These are phyloP conservation scores for Extremus antarcticus DNA, from an alignment of 495 filamentous ascomycete genomes.

Conservation along the genomic window DNA sequence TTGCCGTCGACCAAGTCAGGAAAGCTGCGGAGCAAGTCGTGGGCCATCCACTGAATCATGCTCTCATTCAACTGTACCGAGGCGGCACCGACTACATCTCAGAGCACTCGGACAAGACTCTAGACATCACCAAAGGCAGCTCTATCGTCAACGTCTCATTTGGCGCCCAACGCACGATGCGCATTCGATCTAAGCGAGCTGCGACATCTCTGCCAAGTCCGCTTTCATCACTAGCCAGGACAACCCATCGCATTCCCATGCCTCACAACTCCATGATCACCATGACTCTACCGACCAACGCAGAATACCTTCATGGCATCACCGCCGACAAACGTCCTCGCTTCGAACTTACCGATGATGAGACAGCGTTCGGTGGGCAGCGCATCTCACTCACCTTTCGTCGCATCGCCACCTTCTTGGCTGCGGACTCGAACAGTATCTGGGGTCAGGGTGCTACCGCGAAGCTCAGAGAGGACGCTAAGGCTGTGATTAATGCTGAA, in stretches of 20 bases:
- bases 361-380: slow-evolving; percentile 60
- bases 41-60: slow-evolving; percentile 81
- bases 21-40: slow-evolving; percentile 54
- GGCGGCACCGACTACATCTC: slow-evolving; percentile 87
- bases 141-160: slow-evolving; percentile 88
- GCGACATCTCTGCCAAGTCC: slow-evolving; percentile 24
- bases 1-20: slow-evolving; percentile 58
- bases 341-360: slow-evolving; percentile 53
- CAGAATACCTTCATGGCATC: slow-evolving; percentile 82
- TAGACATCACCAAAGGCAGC: slow-evolving; percentile 73
- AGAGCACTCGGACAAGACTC: slow-evolving; percentile 92
- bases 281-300: slow-evolving; percentile 72
- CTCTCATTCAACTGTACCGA: slow-evolving; percentile 86
- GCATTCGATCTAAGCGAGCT: slow-evolving; percentile 67
- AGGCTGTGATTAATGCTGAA: slow-evolving; percentile 56
- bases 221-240: slow-evolving; percentile 28
- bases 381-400: slow-evolving; percentile 92
- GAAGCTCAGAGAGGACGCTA: slow-evolving; percentile 50
- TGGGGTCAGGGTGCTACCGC: slow-evolving; percentile 83
- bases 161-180: slow-evolving; percentile 84
- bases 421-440: slow-evolving; percentile 50
- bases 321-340: slow-evolving; percentile 67
- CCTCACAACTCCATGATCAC: slow-evolving; percentile 84
- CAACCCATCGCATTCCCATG: slow-evolving; percentile 56
- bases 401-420: slow-evolving; percentile 74